Conservation (phyloP, 1,284 basidiomycete genomes). For the Tilletia caries region DNA sequence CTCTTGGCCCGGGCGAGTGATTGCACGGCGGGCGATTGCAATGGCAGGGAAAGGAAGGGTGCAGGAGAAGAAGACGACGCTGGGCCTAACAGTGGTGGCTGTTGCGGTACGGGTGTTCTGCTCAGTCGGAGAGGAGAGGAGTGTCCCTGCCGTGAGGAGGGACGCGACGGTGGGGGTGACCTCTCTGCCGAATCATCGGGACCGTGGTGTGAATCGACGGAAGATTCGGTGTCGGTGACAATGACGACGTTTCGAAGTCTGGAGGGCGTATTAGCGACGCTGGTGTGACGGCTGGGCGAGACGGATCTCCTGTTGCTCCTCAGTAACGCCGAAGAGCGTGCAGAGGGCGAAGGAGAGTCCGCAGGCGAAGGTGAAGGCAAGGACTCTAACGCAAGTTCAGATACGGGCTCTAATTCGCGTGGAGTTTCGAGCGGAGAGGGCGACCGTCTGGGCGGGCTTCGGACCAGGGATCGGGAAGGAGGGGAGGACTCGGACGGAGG, state of each 20-base stretch:
- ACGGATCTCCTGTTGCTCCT: neutral
- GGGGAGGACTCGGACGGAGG: constrained; percentile 8
- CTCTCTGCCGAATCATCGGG: neutral
- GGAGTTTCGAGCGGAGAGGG: neutral
- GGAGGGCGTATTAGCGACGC: neutral
- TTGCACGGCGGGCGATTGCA: neutral
- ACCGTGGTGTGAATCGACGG: neutral
- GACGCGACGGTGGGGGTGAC: neutral
- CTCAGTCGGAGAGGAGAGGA: too few species aligned
- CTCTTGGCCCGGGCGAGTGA: neutral
- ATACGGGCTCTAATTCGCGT: neutral
- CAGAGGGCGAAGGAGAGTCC: neutral
- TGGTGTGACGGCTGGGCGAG: neutral
- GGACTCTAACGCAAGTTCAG: too few species aligned
- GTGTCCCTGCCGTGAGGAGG: too few species aligned
- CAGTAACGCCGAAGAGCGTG: too few species aligned
- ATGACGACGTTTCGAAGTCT: neutral
- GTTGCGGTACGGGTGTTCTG: too few species aligned
- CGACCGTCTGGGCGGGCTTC: neutral
- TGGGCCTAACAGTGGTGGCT: too few species aligned
- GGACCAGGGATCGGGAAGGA: neutral
- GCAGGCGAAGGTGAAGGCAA: neutral
- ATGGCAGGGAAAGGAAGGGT: too few species aligned
- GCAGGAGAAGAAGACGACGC: too few species aligned
- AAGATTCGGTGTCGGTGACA: constrained; percentile 10